phyloP scores from a whole-genome alignment of 345 rosid genomes.

The Eutrema heterophyllum region DNA sequence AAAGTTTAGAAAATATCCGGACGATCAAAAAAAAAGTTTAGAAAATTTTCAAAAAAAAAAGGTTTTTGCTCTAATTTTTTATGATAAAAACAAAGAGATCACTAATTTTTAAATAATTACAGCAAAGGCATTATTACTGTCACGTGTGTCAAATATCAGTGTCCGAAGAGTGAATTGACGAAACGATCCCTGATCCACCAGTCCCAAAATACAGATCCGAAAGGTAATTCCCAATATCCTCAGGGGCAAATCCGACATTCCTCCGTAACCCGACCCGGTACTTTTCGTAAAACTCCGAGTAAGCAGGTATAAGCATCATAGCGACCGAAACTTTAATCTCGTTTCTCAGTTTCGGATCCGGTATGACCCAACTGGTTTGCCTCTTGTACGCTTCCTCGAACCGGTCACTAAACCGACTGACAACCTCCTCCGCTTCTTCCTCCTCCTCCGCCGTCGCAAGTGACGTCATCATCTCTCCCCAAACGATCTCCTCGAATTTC shows the following conservation, averaged over 20 bases:
- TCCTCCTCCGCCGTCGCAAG: conserved; percentile 34
- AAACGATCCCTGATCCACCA: neutral
- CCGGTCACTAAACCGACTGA: conserved; percentile 38
- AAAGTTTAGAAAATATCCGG: no score
- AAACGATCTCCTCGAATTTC: conserved; percentile 60
- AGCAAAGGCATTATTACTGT: no score
- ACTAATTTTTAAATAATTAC: no score
- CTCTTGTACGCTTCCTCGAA: conserved; percentile 56
- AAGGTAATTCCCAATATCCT: conserved; percentile 53
- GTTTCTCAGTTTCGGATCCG: conserved; percentile 50
- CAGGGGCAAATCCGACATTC: conserved; percentile 55
- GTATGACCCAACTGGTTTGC: conserved; percentile 58
- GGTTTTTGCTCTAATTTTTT: no score
- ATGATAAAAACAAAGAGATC: no score
- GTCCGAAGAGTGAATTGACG: neutral
- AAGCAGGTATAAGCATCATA: conserved; percentile 39
- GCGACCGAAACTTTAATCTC: conserved; percentile 52
- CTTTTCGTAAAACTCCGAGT: conserved; percentile 35
- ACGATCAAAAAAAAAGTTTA: no score
- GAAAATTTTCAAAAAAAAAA: no score
- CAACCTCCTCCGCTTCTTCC: conserved; percentile 31
- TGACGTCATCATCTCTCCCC: conserved; percentile 48
- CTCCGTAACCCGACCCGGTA: conserved; percentile 21
- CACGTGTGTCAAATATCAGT: neutral
- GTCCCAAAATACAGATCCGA: conserved; percentile 40